Percentiles rank a stretch among this genome's conserved stretches.
These are phyloP conservation scores for Peronosclerospora sorghi DNA, from an alignment of 352 stramenopile species.

Conservation along the genomic window DNA sequence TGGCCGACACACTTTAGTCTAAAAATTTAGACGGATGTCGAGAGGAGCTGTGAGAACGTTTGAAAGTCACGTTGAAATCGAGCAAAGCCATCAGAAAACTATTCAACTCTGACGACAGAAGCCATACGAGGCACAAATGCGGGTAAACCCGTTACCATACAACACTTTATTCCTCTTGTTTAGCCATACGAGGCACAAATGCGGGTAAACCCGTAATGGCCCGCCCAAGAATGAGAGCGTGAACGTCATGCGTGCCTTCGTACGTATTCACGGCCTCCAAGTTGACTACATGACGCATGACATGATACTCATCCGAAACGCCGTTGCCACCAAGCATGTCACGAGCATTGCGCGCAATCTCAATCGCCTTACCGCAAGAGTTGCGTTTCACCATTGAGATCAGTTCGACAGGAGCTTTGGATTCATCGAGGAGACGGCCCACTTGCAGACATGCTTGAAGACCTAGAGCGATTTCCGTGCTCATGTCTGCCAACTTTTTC, in stretches of 20 bases:
- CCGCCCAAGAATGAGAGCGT: constrained; percentile 95
- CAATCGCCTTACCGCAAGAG: constrained; percentile 43
- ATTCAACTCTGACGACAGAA: constrained; percentile 22
- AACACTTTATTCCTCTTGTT: too few species aligned
- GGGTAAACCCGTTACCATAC: too few species aligned
- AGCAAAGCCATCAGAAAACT: constrained; percentile 46
- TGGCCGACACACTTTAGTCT: constrained; percentile 18
- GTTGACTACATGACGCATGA: constrained; percentile 97
- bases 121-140: too few species aligned
- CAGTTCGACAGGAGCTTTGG: constrained; percentile 15
- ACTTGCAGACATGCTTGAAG: constrained; percentile 71
- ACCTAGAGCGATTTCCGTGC: constrained; percentile 91
- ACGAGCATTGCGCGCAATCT: constrained; percentile 85
- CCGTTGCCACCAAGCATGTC: constrained; percentile 98
- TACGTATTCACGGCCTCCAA: constrained; percentile 99
- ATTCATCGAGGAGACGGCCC: constrained; percentile 19
- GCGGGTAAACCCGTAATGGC: constrained; percentile 93
- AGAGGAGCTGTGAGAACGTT: constrained; percentile 18
- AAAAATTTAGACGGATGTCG: constrained; percentile 1
- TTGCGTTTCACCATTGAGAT: constrained; percentile 37
- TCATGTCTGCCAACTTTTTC: constrained; percentile 97
- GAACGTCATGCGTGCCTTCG: constrained; percentile 97
- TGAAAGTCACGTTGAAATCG: constrained; percentile 26
- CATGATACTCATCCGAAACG: constrained; percentile 97
- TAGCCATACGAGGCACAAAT: constrained; percentile 85